phyloP scores from a whole-genome alignment of 208 protist species.

The Leishmania mexicana region DNA sequence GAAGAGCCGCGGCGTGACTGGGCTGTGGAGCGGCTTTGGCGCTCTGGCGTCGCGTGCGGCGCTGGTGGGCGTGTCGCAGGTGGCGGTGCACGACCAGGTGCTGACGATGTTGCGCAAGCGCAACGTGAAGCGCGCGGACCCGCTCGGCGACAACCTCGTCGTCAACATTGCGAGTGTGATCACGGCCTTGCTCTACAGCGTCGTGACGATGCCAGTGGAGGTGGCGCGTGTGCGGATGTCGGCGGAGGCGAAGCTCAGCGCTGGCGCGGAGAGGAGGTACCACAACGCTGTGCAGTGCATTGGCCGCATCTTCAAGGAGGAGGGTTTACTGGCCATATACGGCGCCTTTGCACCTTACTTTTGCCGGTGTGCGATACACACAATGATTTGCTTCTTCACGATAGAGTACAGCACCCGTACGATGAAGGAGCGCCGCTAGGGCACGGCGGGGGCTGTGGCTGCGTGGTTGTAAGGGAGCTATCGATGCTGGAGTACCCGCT shows the following conservation, averaged over 20 bases:
- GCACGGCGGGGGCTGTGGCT: not conserved
- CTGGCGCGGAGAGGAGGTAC: slow-evolving; percentile 66
- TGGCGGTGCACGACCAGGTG: slow-evolving; percentile 93
- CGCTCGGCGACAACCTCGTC: slow-evolving; percentile 71
- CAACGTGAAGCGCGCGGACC: slow-evolving; percentile 40
- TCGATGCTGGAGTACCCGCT: not conserved
- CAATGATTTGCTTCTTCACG: slow-evolving; percentile 88
- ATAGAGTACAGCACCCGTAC: slow-evolving; percentile 80
- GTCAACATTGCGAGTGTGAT: slow-evolving; percentile 80
- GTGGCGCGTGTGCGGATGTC: slow-evolving; percentile 90
- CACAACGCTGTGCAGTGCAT: slow-evolving; percentile 82
- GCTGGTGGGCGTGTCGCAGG: slow-evolving; percentile 89
- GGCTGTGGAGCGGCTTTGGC: slow-evolving; percentile 87
- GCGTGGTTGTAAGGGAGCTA: not conserved
- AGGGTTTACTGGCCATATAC: slow-evolving; percentile 84
- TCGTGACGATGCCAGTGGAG: slow-evolving; percentile 92
- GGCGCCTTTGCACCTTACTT: slow-evolving; percentile 91
- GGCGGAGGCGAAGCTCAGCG: slow-evolving; percentile 66
- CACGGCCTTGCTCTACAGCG: slow-evolving; percentile 84
- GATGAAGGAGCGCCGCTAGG: slow-evolving; percentile 24
- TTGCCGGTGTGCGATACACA: slow-evolving; percentile 85
- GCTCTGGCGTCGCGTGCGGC: slow-evolving; percentile 80
- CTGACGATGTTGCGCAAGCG: slow-evolving; percentile 63
- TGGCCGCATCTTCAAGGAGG: slow-evolving; percentile 65
- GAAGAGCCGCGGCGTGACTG: slow-evolving; percentile 51